Conservation (phyloP, 2,329 filamentous ascomycete genomes). For the Coniochaeta sp. region DNA sequence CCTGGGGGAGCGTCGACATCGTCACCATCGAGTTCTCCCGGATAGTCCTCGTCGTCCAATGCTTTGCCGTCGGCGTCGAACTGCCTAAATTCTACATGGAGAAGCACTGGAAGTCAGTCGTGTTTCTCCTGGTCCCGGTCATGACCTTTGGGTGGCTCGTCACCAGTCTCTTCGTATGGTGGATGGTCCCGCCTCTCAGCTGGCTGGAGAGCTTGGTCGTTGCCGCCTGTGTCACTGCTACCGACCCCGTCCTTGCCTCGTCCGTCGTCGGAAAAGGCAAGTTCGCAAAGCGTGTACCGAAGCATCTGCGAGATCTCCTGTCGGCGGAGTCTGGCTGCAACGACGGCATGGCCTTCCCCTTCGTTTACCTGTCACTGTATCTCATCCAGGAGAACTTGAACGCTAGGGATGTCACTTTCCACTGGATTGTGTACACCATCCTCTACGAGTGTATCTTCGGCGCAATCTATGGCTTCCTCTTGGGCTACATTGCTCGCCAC, state of each 20-base stretch:
- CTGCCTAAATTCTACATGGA: conserved; percentile 96
- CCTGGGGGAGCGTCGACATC: conserved; percentile 79
- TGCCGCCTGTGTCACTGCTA: conserved; percentile 92
- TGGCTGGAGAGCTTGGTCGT: conserved; percentile 87
- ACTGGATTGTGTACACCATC: conserved; percentile 86
- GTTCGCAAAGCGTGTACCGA: conserved; percentile 94
- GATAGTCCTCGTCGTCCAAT: conserved; percentile 85
- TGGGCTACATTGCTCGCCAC: conserved; percentile 87
- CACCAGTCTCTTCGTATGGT: conserved; percentile 92
- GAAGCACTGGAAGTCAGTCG: conserved; percentile 89
- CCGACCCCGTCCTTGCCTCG: conserved; percentile 91
- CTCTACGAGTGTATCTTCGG: conserved; percentile 96
- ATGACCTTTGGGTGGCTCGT: conserved; percentile 97
- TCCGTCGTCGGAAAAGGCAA: conserved; percentile 99
- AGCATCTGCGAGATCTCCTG: conserved; percentile 89
- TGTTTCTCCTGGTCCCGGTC: conserved; percentile 81
- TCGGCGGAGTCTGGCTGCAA: conserved; percentile 98
- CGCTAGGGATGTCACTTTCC: conserved; percentile 61
- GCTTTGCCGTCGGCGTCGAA: conserved; percentile 86
- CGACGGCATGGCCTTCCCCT: conserved; percentile 99
- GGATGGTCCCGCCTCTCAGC: conserved; percentile 68
- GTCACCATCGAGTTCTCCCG: conserved; percentile 85
- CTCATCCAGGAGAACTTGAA: conserved; percentile 73
- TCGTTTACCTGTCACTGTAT: conserved; percentile 88
- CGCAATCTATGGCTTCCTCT: conserved; percentile 74